A percentile compares a stretch with the other conserved stretches of the same genome.
Conservation (phyloP, 305 asterid genomes). For the Fraxinus platypoda region DNA sequence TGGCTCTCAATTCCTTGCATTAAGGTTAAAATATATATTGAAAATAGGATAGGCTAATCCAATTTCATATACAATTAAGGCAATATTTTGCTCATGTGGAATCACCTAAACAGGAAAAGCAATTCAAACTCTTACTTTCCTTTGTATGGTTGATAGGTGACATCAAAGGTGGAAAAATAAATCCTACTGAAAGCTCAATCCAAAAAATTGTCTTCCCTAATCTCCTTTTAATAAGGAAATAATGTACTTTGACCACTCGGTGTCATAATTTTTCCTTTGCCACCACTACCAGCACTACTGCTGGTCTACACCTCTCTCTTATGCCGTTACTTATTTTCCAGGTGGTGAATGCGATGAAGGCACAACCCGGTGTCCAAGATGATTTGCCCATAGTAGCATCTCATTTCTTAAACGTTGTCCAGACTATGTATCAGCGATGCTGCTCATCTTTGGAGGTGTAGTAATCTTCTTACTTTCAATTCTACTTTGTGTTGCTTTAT, state of each 20-base stretch:
- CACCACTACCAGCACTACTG: neutral
- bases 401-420: slow-evolving; percentile 64
- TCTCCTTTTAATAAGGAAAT: neutral
- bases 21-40: neutral
- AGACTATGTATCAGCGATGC: slow-evolving; percentile 83
- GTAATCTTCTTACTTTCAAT: slow-evolving; percentile 22
- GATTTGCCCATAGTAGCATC: slow-evolving; percentile 54
- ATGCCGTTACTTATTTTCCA: slow-evolving; percentile 30
- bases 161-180: neutral
- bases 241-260: neutral
- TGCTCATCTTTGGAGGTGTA: slow-evolving; percentile 75
- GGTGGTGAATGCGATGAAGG: slow-evolving; percentile 79
- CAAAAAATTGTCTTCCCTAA: neutral
- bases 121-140: neutral
- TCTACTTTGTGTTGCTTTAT: slow-evolving; percentile 9
- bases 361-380: slow-evolving; percentile 68
- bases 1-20: neutral
- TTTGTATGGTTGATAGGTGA: neutral
- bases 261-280: neutral
- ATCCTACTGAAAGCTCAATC: neutral
- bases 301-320: slow-evolving; percentile 6
- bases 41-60: neutral
- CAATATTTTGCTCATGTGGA: neutral
- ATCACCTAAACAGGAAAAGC: neutral
- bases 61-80: neutral